A percentile compares a stretch with the other conserved stretches of the same genome.
These are phyloP conservation scores for Cephalotrichum gorgonifer DNA, from an alignment of 2,329 filamentous ascomycete genomes.

Conservation along the genomic window DNA sequence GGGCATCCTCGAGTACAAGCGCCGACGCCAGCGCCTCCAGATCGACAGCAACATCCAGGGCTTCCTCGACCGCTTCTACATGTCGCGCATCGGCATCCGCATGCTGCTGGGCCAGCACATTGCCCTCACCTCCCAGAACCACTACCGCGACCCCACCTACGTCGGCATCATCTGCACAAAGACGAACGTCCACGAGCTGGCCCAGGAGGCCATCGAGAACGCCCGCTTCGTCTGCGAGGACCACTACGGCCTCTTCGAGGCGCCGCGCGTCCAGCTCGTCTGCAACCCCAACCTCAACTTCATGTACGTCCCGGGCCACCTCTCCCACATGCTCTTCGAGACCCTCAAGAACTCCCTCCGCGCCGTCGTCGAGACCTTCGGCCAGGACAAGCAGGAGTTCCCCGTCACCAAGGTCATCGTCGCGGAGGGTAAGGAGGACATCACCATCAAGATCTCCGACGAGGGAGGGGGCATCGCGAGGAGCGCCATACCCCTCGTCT, in stretches of 20 bases:
- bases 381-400: conserved; percentile 90
- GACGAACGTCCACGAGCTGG: conserved; percentile 90
- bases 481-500: conserved; percentile 91
- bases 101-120: conserved; percentile 99
- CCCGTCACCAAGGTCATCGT: conserved; percentile 96
- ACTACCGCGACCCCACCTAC: conserved; percentile 82
- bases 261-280: conserved; percentile 90
- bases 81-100: conserved; percentile 97
- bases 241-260: conserved; percentile 94
- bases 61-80: conserved; percentile 98
- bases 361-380: conserved; percentile 91
- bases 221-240: conserved; percentile 98
- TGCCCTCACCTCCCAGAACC: conserved; percentile 85
- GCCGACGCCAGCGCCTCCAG: conserved; percentile 90
- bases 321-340: conserved; percentile 99
- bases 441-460: conserved; percentile 96
- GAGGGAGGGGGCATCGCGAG: conserved; percentile 93
- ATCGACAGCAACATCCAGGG: conserved; percentile 96
- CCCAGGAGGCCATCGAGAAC: conserved; percentile 95
- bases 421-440: conserved; percentile 94
- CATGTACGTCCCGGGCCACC: conserved; percentile 98
- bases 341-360: conserved; percentile 97
- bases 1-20: conserved; percentile 96
- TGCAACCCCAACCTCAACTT: conserved; percentile 92
- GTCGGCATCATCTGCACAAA: conserved; percentile 99